Evolutionary conservation across 2,329 filamentous ascomycete species (phyloP).

Genomic region (Aspergillus calidoustus): DNA sequence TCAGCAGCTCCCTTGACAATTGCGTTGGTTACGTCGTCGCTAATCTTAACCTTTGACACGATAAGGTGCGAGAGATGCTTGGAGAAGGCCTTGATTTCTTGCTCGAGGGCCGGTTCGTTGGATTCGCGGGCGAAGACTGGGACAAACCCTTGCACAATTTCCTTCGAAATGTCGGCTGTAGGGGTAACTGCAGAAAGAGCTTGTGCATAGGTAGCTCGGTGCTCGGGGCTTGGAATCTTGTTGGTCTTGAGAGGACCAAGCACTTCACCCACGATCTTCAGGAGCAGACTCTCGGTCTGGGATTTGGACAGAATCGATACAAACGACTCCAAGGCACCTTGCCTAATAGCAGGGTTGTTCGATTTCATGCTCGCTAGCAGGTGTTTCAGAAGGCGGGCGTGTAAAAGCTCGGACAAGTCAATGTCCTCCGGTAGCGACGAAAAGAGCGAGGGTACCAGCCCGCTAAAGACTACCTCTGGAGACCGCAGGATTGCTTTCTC

Average conservation of each 20-base stretch:
- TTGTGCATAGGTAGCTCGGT: slow-evolving; percentile 80
- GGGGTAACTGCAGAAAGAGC: slow-evolving; percentile 71
- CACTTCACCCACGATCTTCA: slow-evolving; percentile 77
- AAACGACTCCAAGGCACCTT: slow-evolving; percentile 77
- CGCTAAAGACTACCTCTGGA: slow-evolving; percentile 84
- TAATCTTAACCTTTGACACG: slow-evolving; percentile 62
- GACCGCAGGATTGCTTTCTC: slow-evolving; percentile 89
- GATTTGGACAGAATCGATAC: slow-evolving; percentile 68
- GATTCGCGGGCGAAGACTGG: slow-evolving; percentile 79
- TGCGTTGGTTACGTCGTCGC: slow-evolving; percentile 69
- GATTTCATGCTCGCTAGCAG: slow-evolving; percentile 91
- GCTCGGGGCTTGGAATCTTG: slow-evolving; percentile 83
- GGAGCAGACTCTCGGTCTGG: slow-evolving; percentile 61
- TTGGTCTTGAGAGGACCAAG: slow-evolving; percentile 77
- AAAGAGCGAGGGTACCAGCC: slow-evolving; percentile 75
- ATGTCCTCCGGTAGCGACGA: slow-evolving; percentile 69
- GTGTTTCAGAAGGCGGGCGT: slow-evolving; percentile 77
- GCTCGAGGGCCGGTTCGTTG: slow-evolving; percentile 79
- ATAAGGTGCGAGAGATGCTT: slow-evolving; percentile 68
- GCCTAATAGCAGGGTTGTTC: slow-evolving; percentile 76
- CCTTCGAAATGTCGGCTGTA: slow-evolving; percentile 65
- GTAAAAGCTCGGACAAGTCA: slow-evolving; percentile 77
- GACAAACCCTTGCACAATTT: slow-evolving; percentile 69
- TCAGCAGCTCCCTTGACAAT: slow-evolving; percentile 83
- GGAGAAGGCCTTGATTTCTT: slow-evolving; percentile 74